These are phyloP conservation scores for Boletus sp. DNA, from an alignment of 1,284 basidiomycete species.

Conservation along the genomic window DNA sequence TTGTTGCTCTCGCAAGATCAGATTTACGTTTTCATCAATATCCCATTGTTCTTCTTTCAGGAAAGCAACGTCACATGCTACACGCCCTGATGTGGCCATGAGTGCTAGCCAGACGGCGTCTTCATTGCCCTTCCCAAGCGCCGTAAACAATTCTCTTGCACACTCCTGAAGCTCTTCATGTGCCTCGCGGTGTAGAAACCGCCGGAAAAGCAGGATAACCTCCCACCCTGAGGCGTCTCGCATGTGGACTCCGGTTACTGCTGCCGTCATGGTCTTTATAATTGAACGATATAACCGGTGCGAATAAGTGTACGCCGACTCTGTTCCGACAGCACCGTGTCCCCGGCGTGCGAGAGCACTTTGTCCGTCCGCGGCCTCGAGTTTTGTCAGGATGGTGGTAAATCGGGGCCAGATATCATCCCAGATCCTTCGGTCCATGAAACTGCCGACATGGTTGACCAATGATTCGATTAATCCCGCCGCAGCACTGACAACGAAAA, in stretches of 20 bases:
- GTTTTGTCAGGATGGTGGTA: slow-evolving; percentile 49
- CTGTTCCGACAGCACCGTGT: slow-evolving; percentile 50
- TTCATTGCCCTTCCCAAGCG: slow-evolving; percentile 57
- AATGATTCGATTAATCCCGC: slow-evolving; percentile 68
- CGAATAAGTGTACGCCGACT: slow-evolving; percentile 71
- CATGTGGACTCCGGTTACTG: slow-evolving; percentile 60
- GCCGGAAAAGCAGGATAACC: slow-evolving; percentile 64
- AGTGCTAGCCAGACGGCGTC: slow-evolving; percentile 84
- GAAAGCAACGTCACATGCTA: slow-evolving; percentile 44
- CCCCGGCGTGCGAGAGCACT: slow-evolving; percentile 62
- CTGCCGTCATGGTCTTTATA: slow-evolving; percentile 65
- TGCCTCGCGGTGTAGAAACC: slow-evolving; percentile 63
- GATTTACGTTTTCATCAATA: slow-evolving; percentile 48
- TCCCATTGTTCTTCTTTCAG: slow-evolving; percentile 57
- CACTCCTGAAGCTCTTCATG: slow-evolving; percentile 71
- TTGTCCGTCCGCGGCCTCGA: slow-evolving; percentile 56
- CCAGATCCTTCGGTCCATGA: slow-evolving; percentile 79
- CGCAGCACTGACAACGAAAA: slow-evolving; percentile 75
- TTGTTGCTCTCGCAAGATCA: slow-evolving; percentile 38
- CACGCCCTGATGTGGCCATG: slow-evolving; percentile 47
- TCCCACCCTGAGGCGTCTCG: slow-evolving; percentile 76
- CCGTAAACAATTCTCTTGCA: slow-evolving; percentile 63
- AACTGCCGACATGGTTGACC: slow-evolving; percentile 66
- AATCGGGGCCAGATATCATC: slow-evolving; percentile 90
- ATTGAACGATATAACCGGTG: slow-evolving; percentile 74